Evolutionary conservation across 2,329 filamentous ascomycete genomes (phyloP), one percentile per base, ranked within the genome.

Genomic region (Colletotrichum sublineola): DNA sequence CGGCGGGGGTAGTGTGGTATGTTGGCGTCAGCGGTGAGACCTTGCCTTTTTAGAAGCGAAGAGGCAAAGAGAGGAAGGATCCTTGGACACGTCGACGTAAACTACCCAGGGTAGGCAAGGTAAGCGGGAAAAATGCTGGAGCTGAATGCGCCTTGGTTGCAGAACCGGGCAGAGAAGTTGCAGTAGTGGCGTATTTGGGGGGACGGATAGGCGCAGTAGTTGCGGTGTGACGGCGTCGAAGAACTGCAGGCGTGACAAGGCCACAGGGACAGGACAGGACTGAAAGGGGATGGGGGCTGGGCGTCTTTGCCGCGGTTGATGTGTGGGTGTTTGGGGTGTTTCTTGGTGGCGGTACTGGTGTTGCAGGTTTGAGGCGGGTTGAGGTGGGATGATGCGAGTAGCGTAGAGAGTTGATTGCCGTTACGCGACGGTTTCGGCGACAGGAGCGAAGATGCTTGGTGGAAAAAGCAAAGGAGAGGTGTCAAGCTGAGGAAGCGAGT

Each of bases 161-260:
- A 63, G 7, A 63, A 63, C 18, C n/a, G 50, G 38, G 61, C 38
- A 40, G 31, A 11, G 15, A n/a, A 52, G 61, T 42, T 64, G 62
- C 62, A 64, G 62, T 56, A 64, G 62, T 64, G 50, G 44, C 15
- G 33, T 40, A 46, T 63, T 52, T 18, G 61, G 60, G 24, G 33
- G 36, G 50, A 50, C 62, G 62, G 62, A 64, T 64, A 64, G 18
- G 15, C 50, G 62, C 52, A 64, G 62, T 33, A 64, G 62, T 56
- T 64, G 62, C 62, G 62, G 62, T 64, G 62, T 64, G 62, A 64
- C 50, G 50, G 56, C 56, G 56, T 42, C 56, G 62, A 64, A 53
- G 61, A 63, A 63, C 61, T 50, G 58, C 58, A 61, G 58, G 58
- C n/a, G 46, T 48, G 20, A 24, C 46, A 48, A 52, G 62, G 50